These are phyloP conservation scores for Emergomyces pasteurianus DNA, from an alignment of 2,329 filamentous ascomycete species.

Conservation along the genomic window DNA sequence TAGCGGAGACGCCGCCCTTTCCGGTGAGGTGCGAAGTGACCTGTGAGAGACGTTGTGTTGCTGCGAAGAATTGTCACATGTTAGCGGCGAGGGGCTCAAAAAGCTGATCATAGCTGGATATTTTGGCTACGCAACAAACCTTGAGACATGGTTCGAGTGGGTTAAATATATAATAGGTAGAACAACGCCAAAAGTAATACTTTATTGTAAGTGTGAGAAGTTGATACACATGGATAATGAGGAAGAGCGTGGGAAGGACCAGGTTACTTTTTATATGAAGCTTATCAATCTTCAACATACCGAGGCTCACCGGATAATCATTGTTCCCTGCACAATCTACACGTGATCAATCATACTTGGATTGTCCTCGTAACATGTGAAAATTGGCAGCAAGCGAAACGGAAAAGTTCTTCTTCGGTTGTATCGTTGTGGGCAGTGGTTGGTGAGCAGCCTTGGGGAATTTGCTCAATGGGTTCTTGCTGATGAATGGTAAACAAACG, in stretches of 20 bases:
- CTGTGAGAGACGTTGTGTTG: constrained; percentile 47
- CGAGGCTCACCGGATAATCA: constrained; percentile 20
- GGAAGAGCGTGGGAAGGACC: neutral
- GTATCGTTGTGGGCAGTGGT: no score
- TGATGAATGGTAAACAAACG: no score
- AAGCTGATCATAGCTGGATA: constrained; percentile 4
- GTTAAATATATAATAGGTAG: neutral
- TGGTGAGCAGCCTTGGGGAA: no score
- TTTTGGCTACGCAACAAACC: constrained; percentile 18
- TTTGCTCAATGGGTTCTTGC: no score
- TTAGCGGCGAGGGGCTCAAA: constrained; percentile 4
- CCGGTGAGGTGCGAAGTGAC: constrained; percentile 45
- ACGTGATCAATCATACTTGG: neutral
- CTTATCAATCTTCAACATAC: constrained; percentile 13
- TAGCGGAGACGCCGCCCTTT: constrained; percentile 23
- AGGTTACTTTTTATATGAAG: constrained; percentile 8
- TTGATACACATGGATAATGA: constrained; percentile 1
- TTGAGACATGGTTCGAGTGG: constrained; percentile 30
- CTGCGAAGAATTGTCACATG: constrained; percentile 24
- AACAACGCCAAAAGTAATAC: neutral
- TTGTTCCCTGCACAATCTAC: constrained; percentile 11
- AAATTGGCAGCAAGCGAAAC: neutral
- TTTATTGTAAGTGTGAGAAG: neutral
- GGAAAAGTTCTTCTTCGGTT: no score
- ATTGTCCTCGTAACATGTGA: constrained; percentile 2